Evolutionary conservation across 2,329 filamentous ascomycete genomes (phyloP).

Genomic region (Xylaria digitata): DNA sequence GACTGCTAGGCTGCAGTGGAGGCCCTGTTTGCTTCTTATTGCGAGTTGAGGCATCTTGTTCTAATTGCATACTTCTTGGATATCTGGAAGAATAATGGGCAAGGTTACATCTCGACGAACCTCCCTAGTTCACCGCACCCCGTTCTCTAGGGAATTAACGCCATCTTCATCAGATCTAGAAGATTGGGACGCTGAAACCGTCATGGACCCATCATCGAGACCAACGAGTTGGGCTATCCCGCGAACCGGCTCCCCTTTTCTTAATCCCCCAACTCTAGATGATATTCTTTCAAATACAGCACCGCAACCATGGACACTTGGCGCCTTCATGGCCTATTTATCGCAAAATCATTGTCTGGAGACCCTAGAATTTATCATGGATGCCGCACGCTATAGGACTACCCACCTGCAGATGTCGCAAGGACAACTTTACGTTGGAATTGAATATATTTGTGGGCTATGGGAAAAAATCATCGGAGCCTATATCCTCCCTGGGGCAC

Average conservation of each 20-base stretch:
- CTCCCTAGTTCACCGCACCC: constrained; percentile 58
- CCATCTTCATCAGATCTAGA: constrained; percentile 59
- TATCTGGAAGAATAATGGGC: constrained; percentile 56
- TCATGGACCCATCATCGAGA: constrained; percentile 63
- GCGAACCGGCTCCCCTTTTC: constrained; percentile 53
- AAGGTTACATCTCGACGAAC: constrained; percentile 59
- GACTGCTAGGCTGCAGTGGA: constrained; percentile 16
- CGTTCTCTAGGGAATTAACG: constrained; percentile 57
- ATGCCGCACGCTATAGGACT: constrained; percentile 83
- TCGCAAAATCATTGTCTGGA: constrained; percentile 98
- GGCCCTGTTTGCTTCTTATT: constrained; percentile 43
- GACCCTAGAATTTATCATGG: constrained; percentile 95
- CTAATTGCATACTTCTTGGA: constrained; percentile 34
- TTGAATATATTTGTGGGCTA: constrained; percentile 78
- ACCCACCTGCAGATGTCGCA: constrained; percentile 63
- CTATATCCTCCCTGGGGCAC: constrained; percentile 87
- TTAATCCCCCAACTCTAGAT: constrained; percentile 74
- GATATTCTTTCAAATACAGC: constrained; percentile 91
- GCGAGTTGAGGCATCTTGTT: constrained; percentile 42
- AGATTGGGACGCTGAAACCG: constrained; percentile 57
- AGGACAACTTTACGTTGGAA: constrained; percentile 57
- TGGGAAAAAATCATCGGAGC: constrained; percentile 91
- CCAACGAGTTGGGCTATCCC: constrained; percentile 62
- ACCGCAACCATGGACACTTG: constrained; percentile 87
- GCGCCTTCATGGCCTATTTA: constrained; percentile 94